These are phyloP conservation scores for Trypanosoma melophagium DNA, from an alignment of 208 protist species.

Conservation along the genomic window DNA sequence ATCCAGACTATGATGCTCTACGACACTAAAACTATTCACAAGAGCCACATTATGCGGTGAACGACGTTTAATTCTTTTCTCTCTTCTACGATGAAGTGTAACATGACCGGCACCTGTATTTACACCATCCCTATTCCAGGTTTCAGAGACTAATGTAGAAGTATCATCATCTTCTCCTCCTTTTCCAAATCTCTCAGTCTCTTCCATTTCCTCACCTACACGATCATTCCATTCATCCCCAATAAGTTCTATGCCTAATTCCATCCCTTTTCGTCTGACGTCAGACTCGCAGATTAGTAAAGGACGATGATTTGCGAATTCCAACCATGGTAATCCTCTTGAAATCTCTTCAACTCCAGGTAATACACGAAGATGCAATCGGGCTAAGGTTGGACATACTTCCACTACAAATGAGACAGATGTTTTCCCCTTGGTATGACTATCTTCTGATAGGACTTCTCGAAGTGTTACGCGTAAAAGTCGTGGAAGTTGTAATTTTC, in stretches of 20 bases:
- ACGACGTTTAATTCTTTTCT: not conserved
- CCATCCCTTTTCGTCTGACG: conserved; percentile 62
- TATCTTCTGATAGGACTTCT: conserved; percentile 55
- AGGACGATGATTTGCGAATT: conserved; percentile 29
- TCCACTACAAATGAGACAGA: conserved; percentile 53
- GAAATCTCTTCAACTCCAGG: not conserved
- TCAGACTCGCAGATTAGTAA: conserved; percentile 74
- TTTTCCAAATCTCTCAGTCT: not conserved
- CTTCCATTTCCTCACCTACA: conserved; percentile 31
- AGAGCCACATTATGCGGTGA: conserved; percentile 65
- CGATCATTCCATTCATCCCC: conserved; percentile 68
- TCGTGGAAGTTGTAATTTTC: conserved; percentile 59
- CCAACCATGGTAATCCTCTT: not conserved
- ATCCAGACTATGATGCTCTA: conserved; percentile 78
- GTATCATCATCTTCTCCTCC: not conserved
- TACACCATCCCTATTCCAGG: too few species aligned
- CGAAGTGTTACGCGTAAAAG: conserved; percentile 68
- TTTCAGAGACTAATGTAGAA: too few species aligned
- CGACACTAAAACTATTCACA: conserved; percentile 87
- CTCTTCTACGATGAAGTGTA: too few species aligned
- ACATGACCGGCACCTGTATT: too few species aligned
- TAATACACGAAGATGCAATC: conserved; percentile 65
- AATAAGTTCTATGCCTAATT: conserved; percentile 82
- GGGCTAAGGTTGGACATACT: conserved; percentile 74
- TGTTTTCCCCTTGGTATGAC: conserved; percentile 35